Evolutionary conservation across 1,284 basidiomycete species (phyloP).

Genomic region (Malassezia dermatis): DNA sequence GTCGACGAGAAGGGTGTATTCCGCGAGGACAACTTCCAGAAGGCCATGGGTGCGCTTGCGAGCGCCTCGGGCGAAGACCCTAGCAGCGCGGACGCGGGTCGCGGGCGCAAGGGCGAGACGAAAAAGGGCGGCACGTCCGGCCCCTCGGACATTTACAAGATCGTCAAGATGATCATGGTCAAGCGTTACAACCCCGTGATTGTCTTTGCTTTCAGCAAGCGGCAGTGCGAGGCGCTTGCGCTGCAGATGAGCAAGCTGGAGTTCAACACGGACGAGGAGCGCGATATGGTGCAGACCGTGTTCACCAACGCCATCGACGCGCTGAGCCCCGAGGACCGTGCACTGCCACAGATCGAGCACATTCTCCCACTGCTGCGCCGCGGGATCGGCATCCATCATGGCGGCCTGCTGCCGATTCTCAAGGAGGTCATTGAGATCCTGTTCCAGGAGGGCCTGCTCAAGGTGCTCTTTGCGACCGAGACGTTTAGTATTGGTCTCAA

Average conservation of each 20-base stretch:
- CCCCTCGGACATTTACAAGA: constrained; percentile 95
- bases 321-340: constrained; percentile 74
- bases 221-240: constrained; percentile 89
- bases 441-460: constrained; percentile 98
- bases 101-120: constrained; percentile 57
- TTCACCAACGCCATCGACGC: constrained; percentile 91
- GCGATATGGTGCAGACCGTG: constrained; percentile 73
- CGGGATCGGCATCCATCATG: constrained; percentile 97
- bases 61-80: constrained; percentile 75
- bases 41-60: constrained; percentile 88
- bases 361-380: constrained; percentile 85
- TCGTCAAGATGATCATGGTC: constrained; percentile 96
- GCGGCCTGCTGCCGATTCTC: constrained; percentile 87
- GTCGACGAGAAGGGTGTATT: constrained; percentile 96
- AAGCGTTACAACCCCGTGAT: constrained; percentile 98
- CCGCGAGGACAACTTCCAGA: constrained; percentile 91
- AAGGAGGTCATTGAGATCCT: constrained; percentile 99
- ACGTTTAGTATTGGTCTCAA: constrained; percentile 99
- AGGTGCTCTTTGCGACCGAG: constrained; percentile 95
- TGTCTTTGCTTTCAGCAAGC: constrained; percentile 95
- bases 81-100: constrained; percentile 62
- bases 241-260: constrained; percentile 88
- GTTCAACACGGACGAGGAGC: constrained; percentile 88
- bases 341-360: constrained; percentile 86
- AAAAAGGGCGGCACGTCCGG: constrained; percentile 86